These are phyloP conservation scores for Phaseolus coccineus DNA, from an alignment of 331 rosid genomes.

Conservation along the genomic window DNA sequence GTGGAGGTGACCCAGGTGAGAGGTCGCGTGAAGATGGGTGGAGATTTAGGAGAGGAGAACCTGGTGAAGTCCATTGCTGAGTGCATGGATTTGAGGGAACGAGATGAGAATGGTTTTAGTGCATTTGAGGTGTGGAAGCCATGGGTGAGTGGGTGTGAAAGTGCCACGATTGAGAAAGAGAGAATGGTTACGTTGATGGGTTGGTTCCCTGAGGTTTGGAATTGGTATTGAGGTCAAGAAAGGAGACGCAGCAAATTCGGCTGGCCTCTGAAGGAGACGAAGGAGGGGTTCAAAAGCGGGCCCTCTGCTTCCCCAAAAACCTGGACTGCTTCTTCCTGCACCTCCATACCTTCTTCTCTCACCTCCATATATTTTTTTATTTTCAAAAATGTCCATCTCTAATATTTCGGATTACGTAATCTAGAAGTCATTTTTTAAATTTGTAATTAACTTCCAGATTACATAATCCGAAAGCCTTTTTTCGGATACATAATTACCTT, in stretches of 20 bases:
- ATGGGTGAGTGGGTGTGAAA: not conserved
- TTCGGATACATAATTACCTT: too few relatives aligned
- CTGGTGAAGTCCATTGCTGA: conserved; percentile 61
- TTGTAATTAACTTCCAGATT: too few relatives aligned
- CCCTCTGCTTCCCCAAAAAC: not conserved
- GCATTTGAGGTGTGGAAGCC: conserved; percentile 35
- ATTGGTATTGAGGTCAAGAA: not conserved
- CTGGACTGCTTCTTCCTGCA: too few relatives aligned
- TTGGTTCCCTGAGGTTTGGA: conserved; percentile 29
- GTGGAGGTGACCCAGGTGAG: conserved; percentile 56
- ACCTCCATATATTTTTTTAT: too few relatives aligned
- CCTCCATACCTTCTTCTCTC: too few relatives aligned
- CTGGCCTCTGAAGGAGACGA: conserved; percentile 2
- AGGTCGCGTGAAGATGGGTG: conserved; percentile 53
- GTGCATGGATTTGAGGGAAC: conserved; percentile 18
- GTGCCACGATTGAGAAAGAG: not conserved
- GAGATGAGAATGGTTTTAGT: not conserved
- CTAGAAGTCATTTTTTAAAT: too few relatives aligned
- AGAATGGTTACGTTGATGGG: not conserved
- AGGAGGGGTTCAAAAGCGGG: not conserved
- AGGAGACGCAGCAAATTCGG: conserved; percentile 17
- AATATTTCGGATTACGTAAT: too few relatives aligned
- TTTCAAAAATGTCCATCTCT: too few relatives aligned
- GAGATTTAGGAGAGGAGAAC: conserved; percentile 44
- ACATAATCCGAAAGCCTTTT: too few relatives aligned